These are phyloP conservation scores for Cetradonia linearis DNA, from an alignment of 495 filamentous ascomycete species.

Conservation along the genomic window DNA sequence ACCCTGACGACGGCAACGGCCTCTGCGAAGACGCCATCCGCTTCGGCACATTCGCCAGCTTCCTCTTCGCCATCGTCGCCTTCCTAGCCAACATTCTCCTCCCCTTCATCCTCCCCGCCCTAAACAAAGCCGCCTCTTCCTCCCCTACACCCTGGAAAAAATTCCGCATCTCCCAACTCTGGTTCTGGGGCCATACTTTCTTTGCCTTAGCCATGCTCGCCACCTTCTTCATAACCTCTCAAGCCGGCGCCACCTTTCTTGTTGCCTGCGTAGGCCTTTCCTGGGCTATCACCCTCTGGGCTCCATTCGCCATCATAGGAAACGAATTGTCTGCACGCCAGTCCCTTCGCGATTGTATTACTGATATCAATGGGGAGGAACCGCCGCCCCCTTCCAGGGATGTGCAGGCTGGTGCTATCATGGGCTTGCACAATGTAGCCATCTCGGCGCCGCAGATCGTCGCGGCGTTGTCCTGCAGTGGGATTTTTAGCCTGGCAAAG, in stretches of 20 bases:
- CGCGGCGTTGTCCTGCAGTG: constrained; percentile 35
- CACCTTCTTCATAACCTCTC: constrained; percentile 58
- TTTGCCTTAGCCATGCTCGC: constrained; percentile 62
- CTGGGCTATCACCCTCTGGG: constrained; percentile 43
- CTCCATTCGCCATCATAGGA: constrained; percentile 40
- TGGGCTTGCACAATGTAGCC: constrained; percentile 43
- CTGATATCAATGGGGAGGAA: constrained; percentile 23
- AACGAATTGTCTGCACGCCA: constrained; percentile 28
- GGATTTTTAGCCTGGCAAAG: constrained; percentile 30
- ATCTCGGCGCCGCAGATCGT: constrained; percentile 42
- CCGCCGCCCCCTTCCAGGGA: constrained; percentile 17
- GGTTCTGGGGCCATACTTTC: constrained; percentile 54
- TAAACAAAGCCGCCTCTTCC: constrained; percentile 44
- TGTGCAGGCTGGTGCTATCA: constrained; percentile 37
- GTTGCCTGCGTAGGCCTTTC: constrained; percentile 41
- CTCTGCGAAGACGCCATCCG: constrained; percentile 18
- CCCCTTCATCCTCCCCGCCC: constrained; percentile 54
- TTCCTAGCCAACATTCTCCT: constrained; percentile 55
- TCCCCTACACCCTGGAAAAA: constrained; percentile 39
- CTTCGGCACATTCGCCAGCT: constrained; percentile 22
- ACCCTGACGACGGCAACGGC: not conserved
- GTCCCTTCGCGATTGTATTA: constrained; percentile 9
- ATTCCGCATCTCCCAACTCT: constrained; percentile 62
- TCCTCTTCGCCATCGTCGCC: constrained; percentile 58
- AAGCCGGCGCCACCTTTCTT: constrained; percentile 55